Evolutionary conservation across 257 asterid genomes (phyloP), one percentile per base, ranked within the genome.

Genomic region (Solanum chaucha): DNA sequence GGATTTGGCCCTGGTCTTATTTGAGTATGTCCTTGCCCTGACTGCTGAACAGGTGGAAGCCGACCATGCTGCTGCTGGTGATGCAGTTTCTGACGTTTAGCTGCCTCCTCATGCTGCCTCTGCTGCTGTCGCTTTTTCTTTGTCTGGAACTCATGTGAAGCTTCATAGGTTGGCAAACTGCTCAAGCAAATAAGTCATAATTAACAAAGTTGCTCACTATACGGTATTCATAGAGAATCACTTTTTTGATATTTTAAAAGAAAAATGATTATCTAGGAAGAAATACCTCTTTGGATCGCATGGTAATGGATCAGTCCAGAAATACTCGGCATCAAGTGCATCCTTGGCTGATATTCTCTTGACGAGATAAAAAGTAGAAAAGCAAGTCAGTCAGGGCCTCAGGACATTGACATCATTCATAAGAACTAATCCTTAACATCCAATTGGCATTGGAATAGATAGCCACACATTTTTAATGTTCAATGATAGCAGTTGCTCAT

Each of bases 131-230:
- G 90, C 89, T 93, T 97, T 88, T 93, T 97, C 98, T 95, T 97
- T 20, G 98, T 97, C 92, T 95, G 98, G 94, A 94, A 97, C 94
- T 97, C 99, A 40, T 97, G 99, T 0, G 99, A 97, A 30, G 98
- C 90, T 87, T 97, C 99, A 32, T 97, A 97, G 89, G 91, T 94
- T 28, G 99, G 99, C 93, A 97, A 91, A 91, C 99, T 95, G 94
- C 96, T 81, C 85, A 81, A 48, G 85, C 68, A 48, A 81, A 17
- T 28, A 48, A 81, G 40, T 46, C 68, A 65, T 48, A 9, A 30
- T 81, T 81, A 81, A 81, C 38, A 48, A 51, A 81, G 41, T 81
- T 28, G 44, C 41, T 48, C 85, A 30, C 85, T 28, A 48, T 30
- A 19, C 28, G 4, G 28, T 30, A 80, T 80, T 78, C 65, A 78